phyloP scores from a whole-genome alignment of 2,329 filamentous ascomycete species.

The Talaromyces sp. region DNA sequence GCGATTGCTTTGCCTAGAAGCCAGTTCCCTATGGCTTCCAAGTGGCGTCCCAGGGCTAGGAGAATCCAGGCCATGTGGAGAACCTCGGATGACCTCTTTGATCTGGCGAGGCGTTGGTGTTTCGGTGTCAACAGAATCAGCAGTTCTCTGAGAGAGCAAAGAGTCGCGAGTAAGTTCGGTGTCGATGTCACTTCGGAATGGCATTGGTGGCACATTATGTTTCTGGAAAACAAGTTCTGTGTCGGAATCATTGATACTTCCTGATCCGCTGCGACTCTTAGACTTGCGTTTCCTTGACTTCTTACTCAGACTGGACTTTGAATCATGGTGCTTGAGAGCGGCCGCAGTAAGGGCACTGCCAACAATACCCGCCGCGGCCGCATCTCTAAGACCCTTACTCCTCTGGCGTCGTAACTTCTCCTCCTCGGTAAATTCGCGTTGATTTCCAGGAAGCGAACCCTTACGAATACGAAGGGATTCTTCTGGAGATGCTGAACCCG shows the following conservation, averaged over 20 bases:
- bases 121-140: conserved; percentile 55
- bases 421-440: conserved; percentile 45
- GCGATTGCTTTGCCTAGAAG: conserved; percentile 9
- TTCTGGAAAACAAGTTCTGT: conserved; percentile 53
- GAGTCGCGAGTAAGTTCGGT: conserved; percentile 87
- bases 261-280: conserved; percentile 50
- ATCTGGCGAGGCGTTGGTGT: conserved; percentile 64
- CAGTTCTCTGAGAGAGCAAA: conserved; percentile 76
- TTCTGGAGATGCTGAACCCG: conserved; percentile 47
- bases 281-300: conserved; percentile 42
- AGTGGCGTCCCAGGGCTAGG: conserved; percentile 53
- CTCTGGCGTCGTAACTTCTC: conserved; percentile 52
- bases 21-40: conserved; percentile 43
- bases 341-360: conserved; percentile 60
- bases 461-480: conserved; percentile 45
- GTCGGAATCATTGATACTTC: conserved; percentile 55
- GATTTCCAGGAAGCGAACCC: conserved; percentile 40
- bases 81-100: conserved; percentile 61
- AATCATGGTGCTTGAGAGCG: conserved; percentile 62
- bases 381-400: conserved; percentile 55
- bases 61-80: conserved; percentile 52
- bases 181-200: conserved; percentile 78
- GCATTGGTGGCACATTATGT: conserved; percentile 73
- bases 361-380: conserved; percentile 53
- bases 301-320: conserved; percentile 55